These are phyloP conservation scores for Nadsonia starkeyi-henricii DNA, from an alignment of 1,139 yeast species.

Conservation along the genomic window DNA sequence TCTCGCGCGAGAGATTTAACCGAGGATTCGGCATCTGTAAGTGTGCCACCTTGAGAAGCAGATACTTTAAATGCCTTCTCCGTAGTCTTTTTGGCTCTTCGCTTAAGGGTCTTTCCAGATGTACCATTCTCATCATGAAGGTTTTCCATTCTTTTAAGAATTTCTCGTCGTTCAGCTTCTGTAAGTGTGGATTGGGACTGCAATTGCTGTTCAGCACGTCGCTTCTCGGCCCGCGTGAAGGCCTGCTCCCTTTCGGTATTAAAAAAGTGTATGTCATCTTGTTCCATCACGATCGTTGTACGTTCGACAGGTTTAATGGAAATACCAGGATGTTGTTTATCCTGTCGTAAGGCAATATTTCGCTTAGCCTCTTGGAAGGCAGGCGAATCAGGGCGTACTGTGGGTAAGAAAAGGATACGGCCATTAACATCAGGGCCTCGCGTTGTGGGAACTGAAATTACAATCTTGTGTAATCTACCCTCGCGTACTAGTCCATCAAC, in stretches of 20 bases:
- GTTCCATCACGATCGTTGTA: not conserved
- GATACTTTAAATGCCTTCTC: no score
- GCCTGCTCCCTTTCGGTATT: not conserved
- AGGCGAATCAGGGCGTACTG: slow-evolving; percentile 12
- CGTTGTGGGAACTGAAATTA: slow-evolving; percentile 11
- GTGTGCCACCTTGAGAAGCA: no score
- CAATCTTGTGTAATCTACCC: slow-evolving; percentile 14
- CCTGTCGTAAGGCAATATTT: not conserved
- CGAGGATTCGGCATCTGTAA: no score
- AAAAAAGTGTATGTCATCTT: not conserved
- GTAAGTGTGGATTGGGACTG: not conserved
- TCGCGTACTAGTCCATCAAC: slow-evolving; percentile 15
- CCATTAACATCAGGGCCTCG: slow-evolving; percentile 11
- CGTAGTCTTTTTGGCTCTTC: not conserved
- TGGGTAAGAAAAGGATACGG: slow-evolving; percentile 12
- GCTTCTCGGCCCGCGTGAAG: not conserved
- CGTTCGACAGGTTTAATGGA: not conserved
- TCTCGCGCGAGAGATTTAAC: not conserved
- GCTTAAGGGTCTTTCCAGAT: no score
- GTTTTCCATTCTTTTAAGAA: not conserved
- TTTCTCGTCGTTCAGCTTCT: not conserved
- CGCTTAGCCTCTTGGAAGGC: slow-evolving; percentile 14
- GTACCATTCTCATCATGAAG: no score
- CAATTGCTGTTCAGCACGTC: not conserved
- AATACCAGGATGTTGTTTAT: not conserved